Evolutionary conservation across 495 filamentous ascomycete genomes (phyloP).

Genomic region (Aspergillus nanangensis): DNA sequence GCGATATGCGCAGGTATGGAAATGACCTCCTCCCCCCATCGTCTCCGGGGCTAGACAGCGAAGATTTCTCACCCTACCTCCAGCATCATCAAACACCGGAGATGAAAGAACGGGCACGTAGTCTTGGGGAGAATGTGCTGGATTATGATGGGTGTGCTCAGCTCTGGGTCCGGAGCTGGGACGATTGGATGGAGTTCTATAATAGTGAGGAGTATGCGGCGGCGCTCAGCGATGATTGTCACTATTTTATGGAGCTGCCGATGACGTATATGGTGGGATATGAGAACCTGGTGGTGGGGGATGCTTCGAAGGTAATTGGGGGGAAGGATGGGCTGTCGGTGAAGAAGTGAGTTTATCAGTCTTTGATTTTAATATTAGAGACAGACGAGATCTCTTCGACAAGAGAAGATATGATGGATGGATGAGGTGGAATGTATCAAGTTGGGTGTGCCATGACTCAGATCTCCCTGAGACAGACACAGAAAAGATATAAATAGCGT

Average conservation of each 20-base stretch:
- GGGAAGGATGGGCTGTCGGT: constrained; percentile 5
- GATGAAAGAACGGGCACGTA: constrained; percentile 1
- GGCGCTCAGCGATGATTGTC: constrained; percentile 8
- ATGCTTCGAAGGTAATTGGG: constrained; percentile 3
- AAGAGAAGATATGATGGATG: background rate
- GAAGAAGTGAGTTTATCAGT: background rate
- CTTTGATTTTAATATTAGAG: background rate
- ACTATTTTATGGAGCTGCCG: constrained; percentile 6
- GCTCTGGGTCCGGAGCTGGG: constrained; percentile 10
- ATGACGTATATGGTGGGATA: constrained; percentile 14
- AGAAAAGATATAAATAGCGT: too few species aligned
- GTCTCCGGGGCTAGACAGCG: background rate
- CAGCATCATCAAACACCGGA: constrained; percentile 8
- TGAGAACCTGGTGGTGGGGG: constrained; percentile 10
- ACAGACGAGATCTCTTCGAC: background rate
- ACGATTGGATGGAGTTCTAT: constrained; percentile 9
- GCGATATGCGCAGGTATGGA: constrained; percentile 8
- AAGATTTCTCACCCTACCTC: background rate
- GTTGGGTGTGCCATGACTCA: too few species aligned
- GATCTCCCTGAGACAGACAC: too few species aligned
- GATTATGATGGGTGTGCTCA: constrained; percentile 7
- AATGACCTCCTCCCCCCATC: background rate
- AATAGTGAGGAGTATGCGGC: constrained; percentile 6
- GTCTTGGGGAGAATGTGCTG: constrained; percentile 1
- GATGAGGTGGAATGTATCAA: too few species aligned